Evolutionary conservation across 2,329 filamentous ascomycete genomes (phyloP).

Genomic region (Neopestalotiopsis sp.): DNA sequence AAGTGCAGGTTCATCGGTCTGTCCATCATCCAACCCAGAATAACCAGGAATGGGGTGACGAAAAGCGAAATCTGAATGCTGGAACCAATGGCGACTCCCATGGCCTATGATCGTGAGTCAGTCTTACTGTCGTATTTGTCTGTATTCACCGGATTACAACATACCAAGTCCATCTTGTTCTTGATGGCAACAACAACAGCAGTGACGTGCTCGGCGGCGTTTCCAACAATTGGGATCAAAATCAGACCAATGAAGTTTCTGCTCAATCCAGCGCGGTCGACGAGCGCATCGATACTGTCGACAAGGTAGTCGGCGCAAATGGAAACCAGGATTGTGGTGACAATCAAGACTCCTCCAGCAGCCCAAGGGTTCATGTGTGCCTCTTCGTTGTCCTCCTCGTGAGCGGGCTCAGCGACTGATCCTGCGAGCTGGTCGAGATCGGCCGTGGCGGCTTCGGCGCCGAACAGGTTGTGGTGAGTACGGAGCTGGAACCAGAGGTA

Average conservation of each 20-base stretch:
- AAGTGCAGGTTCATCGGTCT: slow-evolving; percentile 80
- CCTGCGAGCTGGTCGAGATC: background rate
- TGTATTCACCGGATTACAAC: background rate
- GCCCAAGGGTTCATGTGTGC: slow-evolving; percentile 66
- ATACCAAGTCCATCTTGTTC: slow-evolving; percentile 72
- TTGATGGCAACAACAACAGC: slow-evolving; percentile 79
- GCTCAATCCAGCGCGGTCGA: slow-evolving; percentile 72
- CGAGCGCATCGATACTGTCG: slow-evolving; percentile 75
- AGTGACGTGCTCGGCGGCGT: slow-evolving; percentile 82
- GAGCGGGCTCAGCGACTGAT: background rate
- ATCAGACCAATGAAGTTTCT: slow-evolving; percentile 84
- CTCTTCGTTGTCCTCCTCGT: slow-evolving; percentile 44
- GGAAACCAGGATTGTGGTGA: slow-evolving; percentile 72
- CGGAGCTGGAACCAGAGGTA: slow-evolving; percentile 81
- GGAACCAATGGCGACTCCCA: slow-evolving; percentile 81
- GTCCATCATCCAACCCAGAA: slow-evolving; percentile 77
- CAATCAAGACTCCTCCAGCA: slow-evolving; percentile 68
- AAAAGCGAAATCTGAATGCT: slow-evolving; percentile 84
- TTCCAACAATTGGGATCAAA: slow-evolving; percentile 79
- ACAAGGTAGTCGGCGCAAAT: slow-evolving; percentile 80
- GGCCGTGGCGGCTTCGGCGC: slow-evolving; percentile 48
- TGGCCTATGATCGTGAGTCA: slow-evolving; percentile 49
- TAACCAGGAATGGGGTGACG: slow-evolving; percentile 79
- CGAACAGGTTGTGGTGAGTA: slow-evolving; percentile 76
- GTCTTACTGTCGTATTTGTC: background rate